These are phyloP conservation scores for Cymbidium sinense DNA, from an alignment of 106 monocot species.

Conservation along the genomic window DNA sequence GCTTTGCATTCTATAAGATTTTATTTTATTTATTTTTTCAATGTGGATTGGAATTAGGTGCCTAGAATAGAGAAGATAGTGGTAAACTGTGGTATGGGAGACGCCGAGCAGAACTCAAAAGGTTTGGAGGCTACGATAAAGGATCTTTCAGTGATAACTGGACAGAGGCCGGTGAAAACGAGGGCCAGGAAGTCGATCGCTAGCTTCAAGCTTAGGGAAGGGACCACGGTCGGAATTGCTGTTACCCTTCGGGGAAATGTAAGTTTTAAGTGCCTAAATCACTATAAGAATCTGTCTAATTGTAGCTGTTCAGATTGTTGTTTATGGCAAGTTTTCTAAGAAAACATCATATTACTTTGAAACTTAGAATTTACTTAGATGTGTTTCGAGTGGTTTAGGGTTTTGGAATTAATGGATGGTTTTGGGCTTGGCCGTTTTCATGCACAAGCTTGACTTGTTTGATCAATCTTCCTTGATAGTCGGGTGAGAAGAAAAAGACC, in stretches of 20 bases:
- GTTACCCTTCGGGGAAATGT: conserved; percentile 86
- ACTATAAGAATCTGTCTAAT: neutral
- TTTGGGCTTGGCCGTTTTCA: too few relatives aligned
- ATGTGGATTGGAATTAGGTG: conserved; percentile 34
- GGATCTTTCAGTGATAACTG: conserved; percentile 66
- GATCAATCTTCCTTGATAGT: too few relatives aligned
- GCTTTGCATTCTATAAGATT: neutral
- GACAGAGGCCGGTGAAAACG: conserved; percentile 88
- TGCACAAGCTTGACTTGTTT: too few relatives aligned
- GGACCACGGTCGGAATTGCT: conserved; percentile 71
- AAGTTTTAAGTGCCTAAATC: conserved; percentile 12
- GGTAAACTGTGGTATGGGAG: conserved; percentile 96
- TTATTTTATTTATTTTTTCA: neutral
- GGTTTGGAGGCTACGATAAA: conserved; percentile 80
- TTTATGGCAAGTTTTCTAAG: neutral
- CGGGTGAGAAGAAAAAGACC: too few relatives aligned
- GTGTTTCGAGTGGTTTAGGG: neutral
- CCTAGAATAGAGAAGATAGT: conserved; percentile 88
- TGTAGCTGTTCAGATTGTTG: neutral
- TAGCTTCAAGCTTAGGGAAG: conserved; percentile 79
- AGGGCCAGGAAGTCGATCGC: conserved; percentile 73
- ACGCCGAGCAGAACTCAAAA: conserved; percentile 84
- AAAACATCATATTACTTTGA: neutral
- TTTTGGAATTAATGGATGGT: too few relatives aligned
- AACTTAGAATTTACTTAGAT: neutral